Evolutionary conservation across 495 filamentous ascomycete species (phyloP).

Genomic region (Pyrenopolyporus hunteri): DNA sequence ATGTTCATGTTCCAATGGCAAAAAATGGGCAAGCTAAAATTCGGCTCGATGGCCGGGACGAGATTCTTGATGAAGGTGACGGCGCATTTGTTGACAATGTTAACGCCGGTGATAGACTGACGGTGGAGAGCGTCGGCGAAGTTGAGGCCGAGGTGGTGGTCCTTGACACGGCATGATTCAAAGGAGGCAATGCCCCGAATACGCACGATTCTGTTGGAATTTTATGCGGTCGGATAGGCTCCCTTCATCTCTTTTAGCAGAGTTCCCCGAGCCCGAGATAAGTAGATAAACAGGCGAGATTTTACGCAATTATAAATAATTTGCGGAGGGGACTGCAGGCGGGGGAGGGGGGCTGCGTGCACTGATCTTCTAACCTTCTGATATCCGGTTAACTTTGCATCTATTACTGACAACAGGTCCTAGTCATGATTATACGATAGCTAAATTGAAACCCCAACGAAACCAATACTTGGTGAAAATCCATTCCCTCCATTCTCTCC

Average conservation of each 20-base stretch:
- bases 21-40: conserved; percentile 72
- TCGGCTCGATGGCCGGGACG: conserved; percentile 65
- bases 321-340: not conserved
- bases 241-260: too few species aligned
- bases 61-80: conserved; percentile 73
- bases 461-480: not conserved
- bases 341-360: too few species aligned
- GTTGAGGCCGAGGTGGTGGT: conserved; percentile 71
- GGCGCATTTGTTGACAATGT: conserved; percentile 69
- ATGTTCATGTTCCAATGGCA: conserved; percentile 77
- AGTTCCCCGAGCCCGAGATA: not conserved
- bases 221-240: too few species aligned
- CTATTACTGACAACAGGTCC: too few species aligned
- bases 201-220: too few species aligned
- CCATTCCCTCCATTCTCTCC: not conserved
- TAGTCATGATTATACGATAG: too few species aligned
- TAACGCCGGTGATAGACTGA: conserved; percentile 63
- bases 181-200: too few species aligned
- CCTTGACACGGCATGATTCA: conserved; percentile 60
- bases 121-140: conserved; percentile 68
- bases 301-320: not conserved
- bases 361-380: too few species aligned
- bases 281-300: not conserved
- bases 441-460: not conserved
- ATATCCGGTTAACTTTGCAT: too few species aligned